Evolutionary conservation across 192 early-diverging fungal genomes (phyloP).

Genomic region (Piromyces finnis): DNA sequence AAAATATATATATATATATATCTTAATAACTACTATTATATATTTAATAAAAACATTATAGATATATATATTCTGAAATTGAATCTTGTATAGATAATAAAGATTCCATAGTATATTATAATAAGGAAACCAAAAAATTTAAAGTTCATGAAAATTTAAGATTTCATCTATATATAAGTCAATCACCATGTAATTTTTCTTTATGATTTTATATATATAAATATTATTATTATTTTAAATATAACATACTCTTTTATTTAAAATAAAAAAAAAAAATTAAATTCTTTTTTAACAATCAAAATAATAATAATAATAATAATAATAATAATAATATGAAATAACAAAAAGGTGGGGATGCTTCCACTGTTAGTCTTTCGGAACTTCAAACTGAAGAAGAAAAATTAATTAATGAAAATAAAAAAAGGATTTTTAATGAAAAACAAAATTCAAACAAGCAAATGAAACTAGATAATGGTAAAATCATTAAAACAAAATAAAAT

Average conservation of each 20-base stretch:
- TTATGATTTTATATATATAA: neutral
- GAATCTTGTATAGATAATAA: neutral
- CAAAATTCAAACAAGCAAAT: conserved; percentile 2
- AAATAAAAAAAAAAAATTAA: no score
- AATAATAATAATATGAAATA: no score
- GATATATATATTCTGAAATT: neutral
- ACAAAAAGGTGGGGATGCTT: conserved; percentile 76
- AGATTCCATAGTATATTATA: neutral
- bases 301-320: no score
- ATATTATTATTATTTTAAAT: neutral
- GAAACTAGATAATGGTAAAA: neutral
- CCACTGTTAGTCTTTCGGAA: conserved; percentile 18
- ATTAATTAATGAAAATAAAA: conserved; percentile 13
- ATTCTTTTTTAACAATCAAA: no score
- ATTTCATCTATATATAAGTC: conserved; percentile 62
- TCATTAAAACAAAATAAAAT: no score
- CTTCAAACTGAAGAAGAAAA: conserved; percentile 12
- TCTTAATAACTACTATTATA: no score
- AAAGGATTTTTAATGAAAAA: conserved; percentile 16
- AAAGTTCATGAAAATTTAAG: neutral
- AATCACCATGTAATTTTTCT: conserved; percentile 44
- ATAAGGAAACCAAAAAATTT: neutral
- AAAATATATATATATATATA: no score
- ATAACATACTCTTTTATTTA: no score
- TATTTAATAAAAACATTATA: conserved; percentile 1